A percentile compares a stretch with the other conserved stretches of the same genome.
These are phyloP conservation scores for Neolentinus lepideus DNA, from an alignment of 1,284 basidiomycete species.

Conservation along the genomic window DNA sequence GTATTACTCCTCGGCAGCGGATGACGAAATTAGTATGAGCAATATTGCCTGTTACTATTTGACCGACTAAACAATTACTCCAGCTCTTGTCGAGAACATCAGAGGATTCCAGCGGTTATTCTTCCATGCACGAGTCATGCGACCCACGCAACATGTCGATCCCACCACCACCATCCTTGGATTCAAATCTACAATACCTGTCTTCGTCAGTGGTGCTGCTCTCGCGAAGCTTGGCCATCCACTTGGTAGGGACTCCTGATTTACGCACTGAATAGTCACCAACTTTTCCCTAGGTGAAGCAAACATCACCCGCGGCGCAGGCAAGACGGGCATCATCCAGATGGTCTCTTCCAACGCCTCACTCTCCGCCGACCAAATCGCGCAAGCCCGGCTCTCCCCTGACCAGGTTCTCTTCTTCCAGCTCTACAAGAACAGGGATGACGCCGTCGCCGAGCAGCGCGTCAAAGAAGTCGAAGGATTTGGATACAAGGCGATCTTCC, in stretches of 20 bases:
- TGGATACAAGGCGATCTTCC: slow-evolving; percentile 81
- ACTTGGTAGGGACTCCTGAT: slow-evolving; percentile 30
- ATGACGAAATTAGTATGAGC: slow-evolving; percentile 71
- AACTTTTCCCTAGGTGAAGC: slow-evolving; percentile 53
- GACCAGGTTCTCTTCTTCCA: slow-evolving; percentile 79
- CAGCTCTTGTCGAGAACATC: slow-evolving; percentile 61
- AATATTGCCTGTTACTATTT: slow-evolving; percentile 6
- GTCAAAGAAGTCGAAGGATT: slow-evolving; percentile 65
- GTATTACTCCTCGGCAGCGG: slow-evolving; percentile 79
- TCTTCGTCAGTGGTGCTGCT: slow-evolving; percentile 84
- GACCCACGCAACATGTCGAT: slow-evolving; percentile 62
- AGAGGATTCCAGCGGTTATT: slow-evolving; percentile 75
- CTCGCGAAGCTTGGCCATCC: slow-evolving; percentile 91
- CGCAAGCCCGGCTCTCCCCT: slow-evolving; percentile 38
- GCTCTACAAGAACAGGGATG: slow-evolving; percentile 80
- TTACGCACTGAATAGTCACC: not conserved
- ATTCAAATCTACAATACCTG: slow-evolving; percentile 64
- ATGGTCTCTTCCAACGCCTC: slow-evolving; percentile 89
- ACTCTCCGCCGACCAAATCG: slow-evolving; percentile 68
- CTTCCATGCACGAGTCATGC: slow-evolving; percentile 78
- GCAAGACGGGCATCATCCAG: slow-evolving; percentile 72
- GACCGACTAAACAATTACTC: slow-evolving; percentile 6
- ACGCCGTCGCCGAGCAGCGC: slow-evolving; percentile 62
- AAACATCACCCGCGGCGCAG: slow-evolving; percentile 76
- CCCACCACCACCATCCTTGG: slow-evolving; percentile 76